Evolutionary conservation across 345 rosid genomes (phyloP).

Genomic region (Citrus sp.): DNA sequence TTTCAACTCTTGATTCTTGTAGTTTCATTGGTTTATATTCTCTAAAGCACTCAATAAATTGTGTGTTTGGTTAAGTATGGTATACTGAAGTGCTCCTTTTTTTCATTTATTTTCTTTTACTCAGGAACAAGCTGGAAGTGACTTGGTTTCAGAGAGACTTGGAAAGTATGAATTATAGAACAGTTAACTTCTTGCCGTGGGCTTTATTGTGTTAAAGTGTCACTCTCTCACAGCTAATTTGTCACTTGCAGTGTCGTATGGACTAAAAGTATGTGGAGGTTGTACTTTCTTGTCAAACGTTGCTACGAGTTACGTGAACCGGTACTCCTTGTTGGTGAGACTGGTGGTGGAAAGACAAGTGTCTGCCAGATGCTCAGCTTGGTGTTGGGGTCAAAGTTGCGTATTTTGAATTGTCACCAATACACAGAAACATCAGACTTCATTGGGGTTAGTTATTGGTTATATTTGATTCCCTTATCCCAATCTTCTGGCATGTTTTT

Average conservation of each 20-base stretch:
- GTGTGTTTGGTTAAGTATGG: not conserved
- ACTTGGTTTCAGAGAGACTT: slow-evolving; percentile 24
- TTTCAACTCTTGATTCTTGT: not conserved
- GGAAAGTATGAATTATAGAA: slow-evolving; percentile 37
- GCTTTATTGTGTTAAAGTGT: slow-evolving; percentile 1
- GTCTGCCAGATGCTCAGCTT: slow-evolving; percentile 77
- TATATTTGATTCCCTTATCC: not conserved
- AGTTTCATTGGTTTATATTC: not conserved
- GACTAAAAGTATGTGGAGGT: slow-evolving; percentile 85
- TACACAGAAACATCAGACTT: slow-evolving; percentile 95
- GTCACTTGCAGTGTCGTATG: slow-evolving; percentile 49
- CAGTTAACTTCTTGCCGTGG: slow-evolving; percentile 5
- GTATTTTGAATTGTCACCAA: slow-evolving; percentile 93
- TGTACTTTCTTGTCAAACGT: slow-evolving; percentile 70
- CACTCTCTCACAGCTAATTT: slow-evolving; percentile 10
- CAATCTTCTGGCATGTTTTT: not conserved
- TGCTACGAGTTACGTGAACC: slow-evolving; percentile 87
- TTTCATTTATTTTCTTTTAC: not conserved
- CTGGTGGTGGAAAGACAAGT: slow-evolving; percentile 98
- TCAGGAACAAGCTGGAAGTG: slow-evolving; percentile 49
- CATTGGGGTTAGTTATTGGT: slow-evolving; percentile 66
- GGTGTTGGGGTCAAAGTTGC: slow-evolving; percentile 51
- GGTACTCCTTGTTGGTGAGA: slow-evolving; percentile 96
- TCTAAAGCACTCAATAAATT: not conserved
- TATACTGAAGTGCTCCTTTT: not conserved